Conservation (phyloP, 148 eudicot genomes). For the Polygonum maritimum region DNA sequence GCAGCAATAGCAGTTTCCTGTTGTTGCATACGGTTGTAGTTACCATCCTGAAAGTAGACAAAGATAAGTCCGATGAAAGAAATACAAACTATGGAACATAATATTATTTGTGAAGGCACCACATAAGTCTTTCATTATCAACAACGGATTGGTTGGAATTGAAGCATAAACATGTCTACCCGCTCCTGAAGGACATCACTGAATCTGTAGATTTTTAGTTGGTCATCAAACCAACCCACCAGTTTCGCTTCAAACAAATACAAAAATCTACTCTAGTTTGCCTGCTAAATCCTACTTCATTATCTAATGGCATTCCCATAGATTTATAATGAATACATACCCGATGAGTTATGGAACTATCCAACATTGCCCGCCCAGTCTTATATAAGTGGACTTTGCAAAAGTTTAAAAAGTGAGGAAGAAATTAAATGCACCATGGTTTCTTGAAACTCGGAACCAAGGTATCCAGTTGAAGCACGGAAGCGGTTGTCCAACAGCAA, state of each 20-base stretch:
- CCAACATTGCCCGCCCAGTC: background rate
- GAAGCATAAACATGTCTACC: background rate
- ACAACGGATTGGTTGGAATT: too few species aligned
- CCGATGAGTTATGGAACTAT: background rate
- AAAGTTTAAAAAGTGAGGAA: background rate
- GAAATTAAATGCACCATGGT: conserved; percentile 43
- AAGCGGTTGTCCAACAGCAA: conserved; percentile 84
- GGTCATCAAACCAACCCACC: background rate
- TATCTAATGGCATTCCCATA: background rate
- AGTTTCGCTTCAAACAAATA: background rate
- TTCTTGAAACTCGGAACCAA: conserved; percentile 92
- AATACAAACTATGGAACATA: background rate
- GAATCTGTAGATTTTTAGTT: background rate
- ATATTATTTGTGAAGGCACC: background rate
- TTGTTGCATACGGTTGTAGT: conserved; percentile 37
- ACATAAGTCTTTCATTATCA: background rate
- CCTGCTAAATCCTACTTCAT: background rate
- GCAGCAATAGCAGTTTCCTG: conserved; percentile 41
- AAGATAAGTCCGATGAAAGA: background rate
- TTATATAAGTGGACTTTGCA: background rate
- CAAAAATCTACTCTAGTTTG: background rate
- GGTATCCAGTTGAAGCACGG: conserved; percentile 74
- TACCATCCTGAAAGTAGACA: conserved; percentile 41
- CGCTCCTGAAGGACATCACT: background rate
- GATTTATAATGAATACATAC: background rate